Percentiles rank a stretch among this genome's conserved stretches.
phyloP scores from a whole-genome alignment of 805 yeast genomes.

The Lachancea mirantina region DNA sequence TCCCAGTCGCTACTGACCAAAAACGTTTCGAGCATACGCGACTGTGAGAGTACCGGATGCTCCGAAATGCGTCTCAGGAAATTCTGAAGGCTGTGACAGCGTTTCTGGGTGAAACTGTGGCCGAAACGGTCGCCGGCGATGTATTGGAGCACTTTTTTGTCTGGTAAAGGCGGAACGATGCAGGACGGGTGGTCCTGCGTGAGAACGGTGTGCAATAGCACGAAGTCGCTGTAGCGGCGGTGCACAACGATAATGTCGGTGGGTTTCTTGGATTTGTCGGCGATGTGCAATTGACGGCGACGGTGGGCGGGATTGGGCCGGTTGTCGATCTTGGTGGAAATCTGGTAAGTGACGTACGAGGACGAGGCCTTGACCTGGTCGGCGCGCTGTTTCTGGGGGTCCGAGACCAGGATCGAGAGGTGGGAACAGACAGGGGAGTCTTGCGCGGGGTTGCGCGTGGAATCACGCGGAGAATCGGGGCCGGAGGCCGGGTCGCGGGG shows the following conservation, averaged over 20 bases:
- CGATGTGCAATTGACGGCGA: conserved; percentile 1
- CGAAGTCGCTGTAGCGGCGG: conserved; percentile 82
- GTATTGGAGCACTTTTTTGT: conserved; percentile 84
- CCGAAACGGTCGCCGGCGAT: conserved; percentile 90
- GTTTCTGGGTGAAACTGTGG: conserved; percentile 70
- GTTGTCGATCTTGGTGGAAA: conserved; percentile 27
- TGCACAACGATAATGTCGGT: conserved; percentile 27
- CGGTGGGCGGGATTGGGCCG: conserved; percentile 18
- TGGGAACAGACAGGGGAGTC: too few relatives aligned
- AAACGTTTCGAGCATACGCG: conserved; percentile 45
- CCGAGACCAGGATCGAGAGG: conserved; percentile 25
- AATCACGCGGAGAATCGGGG: too few relatives aligned
- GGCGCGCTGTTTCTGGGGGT: conserved; percentile 27
- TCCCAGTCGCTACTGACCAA: conserved; percentile 30
- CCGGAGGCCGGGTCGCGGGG: too few relatives aligned
- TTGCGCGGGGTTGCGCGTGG: too few relatives aligned
- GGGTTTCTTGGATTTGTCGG: neutral
- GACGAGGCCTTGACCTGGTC: conserved; percentile 22
- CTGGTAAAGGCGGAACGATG: conserved; percentile 90
- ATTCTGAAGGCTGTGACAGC: conserved; percentile 73
- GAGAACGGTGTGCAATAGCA: conserved; percentile 66
- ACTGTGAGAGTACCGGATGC: conserved; percentile 66
- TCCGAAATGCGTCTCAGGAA: conserved; percentile 65
- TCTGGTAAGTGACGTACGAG: conserved; percentile 28
- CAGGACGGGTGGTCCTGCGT: conserved; percentile 75